Percentiles rank a stretch among this genome's conserved stretches.
Evolutionary conservation across 1,139 yeast species (phyloP).

Genomic region (Hanseniaspora gamundiae): DNA sequence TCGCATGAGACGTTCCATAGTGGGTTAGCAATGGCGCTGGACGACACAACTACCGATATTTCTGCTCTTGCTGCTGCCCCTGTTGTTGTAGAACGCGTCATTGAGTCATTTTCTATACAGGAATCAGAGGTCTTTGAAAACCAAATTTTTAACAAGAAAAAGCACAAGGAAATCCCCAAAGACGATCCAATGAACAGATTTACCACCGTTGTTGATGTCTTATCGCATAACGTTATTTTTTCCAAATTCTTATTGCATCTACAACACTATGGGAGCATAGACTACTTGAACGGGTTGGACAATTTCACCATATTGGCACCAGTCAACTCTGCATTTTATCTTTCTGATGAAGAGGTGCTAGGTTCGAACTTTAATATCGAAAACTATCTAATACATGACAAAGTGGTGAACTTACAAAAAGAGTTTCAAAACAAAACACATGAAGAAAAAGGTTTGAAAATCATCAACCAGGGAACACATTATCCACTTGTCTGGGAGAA

Average conservation of each 20-base stretch:
- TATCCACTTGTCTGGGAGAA: constrained; percentile 6
- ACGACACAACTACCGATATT: too few species aligned
- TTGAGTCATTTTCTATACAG: too few species aligned
- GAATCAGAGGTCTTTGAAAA: too few species aligned
- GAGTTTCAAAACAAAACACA: constrained; percentile 6
- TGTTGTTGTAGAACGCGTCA: too few species aligned
- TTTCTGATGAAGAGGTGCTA: constrained; percentile 11
- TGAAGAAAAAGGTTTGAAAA: constrained; percentile 7
- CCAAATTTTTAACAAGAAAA: too few species aligned
- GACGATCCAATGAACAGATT: constrained; percentile 8
- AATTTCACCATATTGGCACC: constrained; percentile 81
- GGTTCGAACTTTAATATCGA: constrained; percentile 14
- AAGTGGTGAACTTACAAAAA: constrained; percentile 11
- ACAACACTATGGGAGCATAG: constrained; percentile 59
- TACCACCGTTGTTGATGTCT: constrained; percentile 58
- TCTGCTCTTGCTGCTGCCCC: too few species aligned
- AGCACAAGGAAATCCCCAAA: too few species aligned
- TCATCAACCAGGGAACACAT: constrained; percentile 1
- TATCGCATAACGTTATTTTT: constrained; percentile 64
- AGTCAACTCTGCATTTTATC: constrained; percentile 60
- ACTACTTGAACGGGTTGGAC: constrained; percentile 47
- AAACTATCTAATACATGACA: constrained; percentile 17
- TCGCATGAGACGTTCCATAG: background rate
- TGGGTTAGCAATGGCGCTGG: background rate
- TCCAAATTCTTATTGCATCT: constrained; percentile 53